Percentiles rank a stretch among this genome's conserved stretches.
Evolutionary conservation across 1,284 basidiomycete species (phyloP).

Genomic region (Trichosporon sp.): DNA sequence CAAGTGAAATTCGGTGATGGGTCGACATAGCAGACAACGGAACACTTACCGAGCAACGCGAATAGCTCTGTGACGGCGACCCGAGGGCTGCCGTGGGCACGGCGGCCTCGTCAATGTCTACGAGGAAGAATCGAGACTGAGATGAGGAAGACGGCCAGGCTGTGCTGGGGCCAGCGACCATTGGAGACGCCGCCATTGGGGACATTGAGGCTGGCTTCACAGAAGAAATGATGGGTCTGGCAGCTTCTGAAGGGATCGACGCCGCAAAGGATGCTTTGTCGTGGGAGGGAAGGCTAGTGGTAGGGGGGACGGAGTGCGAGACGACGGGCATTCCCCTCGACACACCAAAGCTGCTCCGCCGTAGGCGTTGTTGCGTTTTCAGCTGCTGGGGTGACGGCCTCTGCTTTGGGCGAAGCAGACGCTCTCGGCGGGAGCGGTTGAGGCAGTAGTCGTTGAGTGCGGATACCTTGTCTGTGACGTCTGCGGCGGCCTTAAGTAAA

Average conservation of each 20-base stretch:
- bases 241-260: background rate
- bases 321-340: constrained; percentile 2
- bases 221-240: background rate
- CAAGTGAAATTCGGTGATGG: no score
- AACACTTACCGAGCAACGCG: constrained; percentile 14
- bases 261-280: background rate
- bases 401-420: background rate
- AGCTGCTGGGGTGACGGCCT: background rate
- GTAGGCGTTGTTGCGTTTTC: background rate
- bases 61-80: constrained; percentile 2
- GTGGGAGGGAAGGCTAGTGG: background rate
- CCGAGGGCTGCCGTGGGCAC: background rate
- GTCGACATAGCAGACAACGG: background rate
- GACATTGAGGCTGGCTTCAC: background rate
- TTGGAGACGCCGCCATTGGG: background rate
- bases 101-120: constrained; percentile 7
- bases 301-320: background rate
- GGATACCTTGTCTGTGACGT: background rate
- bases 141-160: background rate
- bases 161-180: background rate
- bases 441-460: background rate
- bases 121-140: constrained; percentile 12
- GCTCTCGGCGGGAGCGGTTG: background rate
- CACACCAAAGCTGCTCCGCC: background rate
- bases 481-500: background rate